Base-by-base conservation (phyloP, 495 filamentous ascomycete species). In the Pyronema domesticum region DNA sequence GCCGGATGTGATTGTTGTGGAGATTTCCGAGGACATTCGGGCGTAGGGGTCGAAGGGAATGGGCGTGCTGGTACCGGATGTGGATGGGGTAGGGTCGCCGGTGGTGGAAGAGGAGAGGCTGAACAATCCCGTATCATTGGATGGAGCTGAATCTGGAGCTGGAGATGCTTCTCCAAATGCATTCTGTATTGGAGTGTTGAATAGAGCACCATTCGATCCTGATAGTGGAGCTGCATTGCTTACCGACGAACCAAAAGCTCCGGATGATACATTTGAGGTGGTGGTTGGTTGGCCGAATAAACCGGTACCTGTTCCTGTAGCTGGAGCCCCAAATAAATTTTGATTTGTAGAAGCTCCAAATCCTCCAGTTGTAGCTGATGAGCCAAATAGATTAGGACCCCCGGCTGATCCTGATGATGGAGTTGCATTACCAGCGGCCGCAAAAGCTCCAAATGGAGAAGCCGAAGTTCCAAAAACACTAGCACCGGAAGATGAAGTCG, bases 1-100 rank as follows among this genome's bases (percentile, higher is more conserved):
- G 6, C 75, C 75, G 45, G 60, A 58, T 14, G 51, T 52, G 17
- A 51, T 47, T 6, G 60, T 19, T 4, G 46, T 15, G 47, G 55
- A 58, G 1, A 51, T 45, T 14, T 55, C 59, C 30, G 58, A 36
- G 15, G 49, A 42, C 51, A 62, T 58, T 40, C 54, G 58, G 7
- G 10, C 19, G 46, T 7, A 17, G 7, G 19, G 46, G 30, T 49
- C 7, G 19, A 7, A 49, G 19, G 46, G 46, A 23, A 49, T n/a
- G n/a, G n/a, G n/a, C n/a, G 46, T 18, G 46, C 46, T 6, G 46
- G 14, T 5, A 30, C 14, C 7, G 46, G 19, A 14, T 6, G 49
- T 37, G 35, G 7, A 19, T 7, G 35, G 14, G 49, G 15, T 14
- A 17, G 33, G 23, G 49, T 6, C n/a, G 49, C n/a, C 7, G 8